phyloP scores from a whole-genome alignment of 2,329 filamentous ascomycete genomes.

The Trichoderma gracile region DNA sequence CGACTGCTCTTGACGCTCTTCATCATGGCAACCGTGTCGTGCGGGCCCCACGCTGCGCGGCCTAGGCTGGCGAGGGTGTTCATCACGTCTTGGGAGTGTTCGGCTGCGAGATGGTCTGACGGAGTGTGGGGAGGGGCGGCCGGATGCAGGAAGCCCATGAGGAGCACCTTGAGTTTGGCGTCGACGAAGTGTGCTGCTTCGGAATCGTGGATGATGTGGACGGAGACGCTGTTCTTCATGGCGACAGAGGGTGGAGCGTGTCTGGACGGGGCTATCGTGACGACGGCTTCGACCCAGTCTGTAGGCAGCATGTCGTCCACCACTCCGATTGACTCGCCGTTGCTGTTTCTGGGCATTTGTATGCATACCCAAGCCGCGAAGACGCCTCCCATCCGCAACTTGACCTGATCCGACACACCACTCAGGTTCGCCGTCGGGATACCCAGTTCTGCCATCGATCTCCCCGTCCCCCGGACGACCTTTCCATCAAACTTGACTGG shows the following conservation, averaged over 20 bases:
- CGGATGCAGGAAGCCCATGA: conserved; percentile 61
- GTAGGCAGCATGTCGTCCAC: conserved; percentile 36
- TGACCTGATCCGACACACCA: conserved; percentile 54
- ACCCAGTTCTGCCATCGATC: conserved; percentile 43
- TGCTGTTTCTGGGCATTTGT: conserved; percentile 30
- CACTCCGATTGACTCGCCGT: background rate
- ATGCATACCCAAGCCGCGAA: conserved; percentile 66
- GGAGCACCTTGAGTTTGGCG: conserved; percentile 51
- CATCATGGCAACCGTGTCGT: conserved; percentile 42
- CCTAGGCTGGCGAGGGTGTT: conserved; percentile 49
- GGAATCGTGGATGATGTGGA: conserved; percentile 57
- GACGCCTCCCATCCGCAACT: conserved; percentile 57
- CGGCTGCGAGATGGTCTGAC: conserved; percentile 33
- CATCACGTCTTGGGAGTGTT: conserved; percentile 44
- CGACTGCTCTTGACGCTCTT: conserved; percentile 45
- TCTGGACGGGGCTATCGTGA: conserved; percentile 56
- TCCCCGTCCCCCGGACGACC: conserved; percentile 48
- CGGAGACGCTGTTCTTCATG: conserved; percentile 51
- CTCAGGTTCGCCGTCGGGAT: conserved; percentile 57
- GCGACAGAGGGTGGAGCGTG: conserved; percentile 49
- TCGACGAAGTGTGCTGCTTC: conserved; percentile 45
- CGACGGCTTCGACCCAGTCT: conserved; percentile 61
- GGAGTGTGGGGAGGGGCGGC: conserved; percentile 27
- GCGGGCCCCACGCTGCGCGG: conserved; percentile 48
- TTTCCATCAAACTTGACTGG: conserved; percentile 54